Base-by-base conservation (phyloP, 352 stramenopile species). In the Pelagophyceae sp. region DNA sequence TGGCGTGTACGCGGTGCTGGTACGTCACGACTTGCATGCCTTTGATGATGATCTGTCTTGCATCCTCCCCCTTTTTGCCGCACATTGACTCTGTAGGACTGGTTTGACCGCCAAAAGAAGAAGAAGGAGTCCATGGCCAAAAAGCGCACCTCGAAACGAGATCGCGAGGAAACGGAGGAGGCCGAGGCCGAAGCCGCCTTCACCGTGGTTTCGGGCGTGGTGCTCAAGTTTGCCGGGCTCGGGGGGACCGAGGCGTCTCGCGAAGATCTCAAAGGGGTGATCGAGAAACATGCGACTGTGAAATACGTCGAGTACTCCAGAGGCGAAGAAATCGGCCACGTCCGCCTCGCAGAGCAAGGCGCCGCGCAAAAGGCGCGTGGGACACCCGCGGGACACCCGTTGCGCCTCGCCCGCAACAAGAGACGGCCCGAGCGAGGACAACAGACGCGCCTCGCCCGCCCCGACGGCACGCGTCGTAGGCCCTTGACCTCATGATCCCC, bases 91-190 rank as follows among this genome's bases (percentile, higher is more conserved):
- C 25, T 58, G 33, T 17, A 11, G 33, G 67, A 74, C 67, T 74
- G 67, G 67, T 74, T 74, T 37, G 38, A 50, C 35, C 67, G 67
- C 20, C 11, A 38, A 37, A 2, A 31, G 33, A 74, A 74, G 67
- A 74, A 74, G 67, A 33, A 37, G 35, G 67, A 50, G 33, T 11
- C 67, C 5, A 74, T 74, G 67, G 20, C 6, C 23, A 74, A 74
- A 37, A 74, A 74, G 67, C n/a, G n/a, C n/a, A n/a, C n/a, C n/a
- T n/a, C n/a, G n/a, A n/a, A n/a, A n/a, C n/a, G n/a, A n/a, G n/a
- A n/a, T n/a, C 31, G 33, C 33, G 33, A 74, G 38, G 33, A 74
- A 37, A 74, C 51, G 67, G 33, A 71, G 33, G 29, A 71, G 61
- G 35, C 29, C 33, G 58, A 74, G 38, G 35, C 3, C 5, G 19